Conservation (phyloP, 2,329 filamentous ascomycete species). For the Coniosporium uncinatum region DNA sequence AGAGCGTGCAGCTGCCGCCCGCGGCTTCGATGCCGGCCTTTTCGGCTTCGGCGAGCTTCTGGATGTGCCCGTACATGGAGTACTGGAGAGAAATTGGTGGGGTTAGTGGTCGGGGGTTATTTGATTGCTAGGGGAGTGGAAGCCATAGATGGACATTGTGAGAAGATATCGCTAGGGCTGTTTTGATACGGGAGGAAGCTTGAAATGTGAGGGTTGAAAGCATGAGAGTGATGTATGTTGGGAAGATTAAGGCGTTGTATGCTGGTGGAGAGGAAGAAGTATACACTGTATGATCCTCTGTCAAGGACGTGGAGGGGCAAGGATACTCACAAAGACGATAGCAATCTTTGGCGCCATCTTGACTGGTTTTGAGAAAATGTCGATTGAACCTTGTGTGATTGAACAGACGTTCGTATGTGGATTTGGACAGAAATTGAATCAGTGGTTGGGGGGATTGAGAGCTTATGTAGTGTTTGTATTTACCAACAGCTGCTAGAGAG, state of each 20-base stretch:
- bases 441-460: too few species aligned
- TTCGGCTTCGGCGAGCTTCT: conserved; percentile 80
- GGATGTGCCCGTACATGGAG: conserved; percentile 92
- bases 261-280: too few species aligned
- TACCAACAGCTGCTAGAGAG: too few species aligned
- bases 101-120: neutral
- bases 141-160: neutral
- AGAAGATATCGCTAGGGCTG: neutral
- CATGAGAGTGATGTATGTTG: neutral
- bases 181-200: neutral
- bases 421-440: too few species aligned
- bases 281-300: too few species aligned
- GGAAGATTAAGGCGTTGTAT: too few species aligned
- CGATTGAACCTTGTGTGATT: too few species aligned
- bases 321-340: conserved; percentile 72
- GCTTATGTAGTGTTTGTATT: too few species aligned
- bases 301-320: conserved; percentile 1
- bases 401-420: too few species aligned
- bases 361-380: too few species aligned
- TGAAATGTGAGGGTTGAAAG: neutral
- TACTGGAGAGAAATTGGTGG: conserved; percentile 51
- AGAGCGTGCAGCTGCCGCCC: conserved; percentile 77
- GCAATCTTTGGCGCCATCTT: conserved; percentile 88
- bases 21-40: conserved; percentile 85
- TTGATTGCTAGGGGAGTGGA: neutral